Percentiles rank a stretch among this genome's conserved stretches.
Conservation (phyloP, 2,329 filamentous ascomycete species). For the Fusarium tupiense region DNA sequence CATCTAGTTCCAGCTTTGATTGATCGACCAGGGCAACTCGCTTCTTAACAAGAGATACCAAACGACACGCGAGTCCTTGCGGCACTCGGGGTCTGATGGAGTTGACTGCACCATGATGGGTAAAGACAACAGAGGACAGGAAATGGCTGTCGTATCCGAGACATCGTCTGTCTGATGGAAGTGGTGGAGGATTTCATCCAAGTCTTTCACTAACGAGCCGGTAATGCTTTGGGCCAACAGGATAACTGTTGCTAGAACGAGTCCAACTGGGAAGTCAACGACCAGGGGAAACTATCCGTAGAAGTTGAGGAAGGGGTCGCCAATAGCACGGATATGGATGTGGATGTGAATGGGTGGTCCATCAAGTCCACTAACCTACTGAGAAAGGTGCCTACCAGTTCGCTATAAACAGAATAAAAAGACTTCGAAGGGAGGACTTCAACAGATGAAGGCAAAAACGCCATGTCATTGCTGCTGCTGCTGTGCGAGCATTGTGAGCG, state of each 20-base stretch:
- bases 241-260: background rate
- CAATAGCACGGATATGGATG: background rate
- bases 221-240: background rate
- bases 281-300: background rate
- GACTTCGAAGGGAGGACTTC: background rate
- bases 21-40: no score
- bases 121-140: background rate
- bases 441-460: background rate
- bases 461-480: background rate
- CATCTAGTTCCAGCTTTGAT: background rate
- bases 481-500: background rate
- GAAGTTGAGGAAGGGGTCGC: background rate
- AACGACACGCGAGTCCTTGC: background rate
- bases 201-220: accelerated
- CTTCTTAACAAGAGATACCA: background rate
- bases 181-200: accelerated
- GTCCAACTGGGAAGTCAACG: background rate
- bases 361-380: background rate
- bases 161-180: background rate
- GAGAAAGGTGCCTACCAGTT: background rate
- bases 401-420: background rate
- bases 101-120: background rate
- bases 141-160: background rate
- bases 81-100: accelerated
- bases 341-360: accelerated